phyloP scores from a whole-genome alignment of 2,329 filamentous ascomycete genomes.

The Lojkania enalia region DNA sequence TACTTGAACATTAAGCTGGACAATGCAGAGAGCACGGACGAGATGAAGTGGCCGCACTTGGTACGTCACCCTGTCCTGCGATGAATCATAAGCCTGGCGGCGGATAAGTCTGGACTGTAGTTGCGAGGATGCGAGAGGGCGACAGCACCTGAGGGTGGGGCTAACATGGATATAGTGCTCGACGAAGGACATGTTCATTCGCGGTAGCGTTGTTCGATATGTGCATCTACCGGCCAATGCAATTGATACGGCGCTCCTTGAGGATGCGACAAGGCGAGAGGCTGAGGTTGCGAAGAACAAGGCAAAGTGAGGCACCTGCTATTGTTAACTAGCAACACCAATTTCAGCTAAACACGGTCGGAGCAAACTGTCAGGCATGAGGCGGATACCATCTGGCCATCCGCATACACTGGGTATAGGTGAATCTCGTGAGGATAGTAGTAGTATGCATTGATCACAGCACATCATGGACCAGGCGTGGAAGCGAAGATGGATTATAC shows the following conservation, averaged over 20 bases:
- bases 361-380: too few species aligned
- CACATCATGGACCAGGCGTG: too few species aligned
- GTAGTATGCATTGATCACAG: too few species aligned
- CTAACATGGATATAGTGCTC: slow-evolving; percentile 58
- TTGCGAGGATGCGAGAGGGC: not conserved
- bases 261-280: slow-evolving; percentile 70
- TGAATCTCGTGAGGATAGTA: too few species aligned
- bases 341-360: too few species aligned
- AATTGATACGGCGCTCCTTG: slow-evolving; percentile 82
- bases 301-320: slow-evolving; percentile 44
- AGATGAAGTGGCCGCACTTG: slow-evolving; percentile 92
- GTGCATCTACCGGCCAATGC: slow-evolving; percentile 82
- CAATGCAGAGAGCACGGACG: slow-evolving; percentile 88
- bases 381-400: too few species aligned
- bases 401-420: too few species aligned
- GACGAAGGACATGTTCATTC: slow-evolving; percentile 95
- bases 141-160: not conserved
- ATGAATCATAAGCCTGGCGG: slow-evolving; percentile 15
- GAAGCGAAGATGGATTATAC: too few species aligned
- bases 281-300: slow-evolving; percentile 43
- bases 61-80: slow-evolving; percentile 51
- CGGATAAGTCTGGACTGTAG: not conserved
- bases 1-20: slow-evolving; percentile 99
- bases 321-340: too few species aligned
- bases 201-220: slow-evolving; percentile 89